Base-by-base conservation (phyloP, 257 asterid genomes). In the Agastache rugosa region DNA sequence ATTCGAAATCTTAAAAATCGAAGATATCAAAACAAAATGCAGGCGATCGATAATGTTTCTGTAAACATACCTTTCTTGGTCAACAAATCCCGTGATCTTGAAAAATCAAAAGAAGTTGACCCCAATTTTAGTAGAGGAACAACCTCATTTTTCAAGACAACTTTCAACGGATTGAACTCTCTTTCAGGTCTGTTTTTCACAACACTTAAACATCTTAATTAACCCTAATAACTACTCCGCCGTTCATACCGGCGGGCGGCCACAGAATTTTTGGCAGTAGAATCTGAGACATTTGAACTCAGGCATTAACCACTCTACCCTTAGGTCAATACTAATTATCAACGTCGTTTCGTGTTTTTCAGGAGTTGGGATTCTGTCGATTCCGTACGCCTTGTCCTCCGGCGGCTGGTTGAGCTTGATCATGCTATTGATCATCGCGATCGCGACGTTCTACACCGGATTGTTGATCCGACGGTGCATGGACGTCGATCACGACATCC, bases 371-470 rank as follows among this genome's bases (percentile, higher is more conserved):
- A 87, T 90, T 29, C 69, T 90, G 39, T 87, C 96, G 3, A 75
- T 87, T 25, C 91, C 95, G 0, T 87, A 78, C 69, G 93, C 91
- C 2, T 23, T 90, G 61, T 66, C 95, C 0, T 75, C 85, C 2
- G 96, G 93, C 35, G 96, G 95, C 23, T 88, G 96, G 95, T 35
- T 85, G 20, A 88, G 93, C 85, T 75, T 90, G 74, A 75, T 71
- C 0, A 83, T 87, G 22, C 54, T 90, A 0, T 69, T 85, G 3
- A 5, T 80, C 3, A 83, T 90, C 5, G 94, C 94, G 3, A 14
- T 55, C 27, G 74, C 80, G 29, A 75, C 96, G 8, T 85, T 84
- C 50, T 88, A 88, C 62, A 82, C 93, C 8, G 88, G 89, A 6
- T 41, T 90, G 64, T 65, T 90, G 55, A 87, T 88, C 27, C 81